These are phyloP conservation scores for Fusarium sp. DNA, from an alignment of 2,329 filamentous ascomycete species.

Conservation along the genomic window DNA sequence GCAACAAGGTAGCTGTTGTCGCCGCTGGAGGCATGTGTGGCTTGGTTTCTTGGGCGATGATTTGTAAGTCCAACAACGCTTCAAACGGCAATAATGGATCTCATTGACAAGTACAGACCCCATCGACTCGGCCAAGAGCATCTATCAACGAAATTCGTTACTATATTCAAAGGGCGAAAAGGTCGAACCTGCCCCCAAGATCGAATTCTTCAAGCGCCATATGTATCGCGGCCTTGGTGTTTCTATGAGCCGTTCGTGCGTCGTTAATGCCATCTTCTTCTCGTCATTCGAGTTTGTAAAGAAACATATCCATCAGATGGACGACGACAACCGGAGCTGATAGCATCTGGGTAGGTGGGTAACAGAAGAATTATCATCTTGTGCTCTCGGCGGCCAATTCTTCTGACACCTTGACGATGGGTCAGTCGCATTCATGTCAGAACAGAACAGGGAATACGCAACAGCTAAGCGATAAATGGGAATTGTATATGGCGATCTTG, in stretches of 20 bases:
- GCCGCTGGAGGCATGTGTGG: constrained; percentile 84
- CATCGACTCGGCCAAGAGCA: constrained; percentile 85
- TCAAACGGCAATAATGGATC: neutral
- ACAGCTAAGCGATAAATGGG: constrained; percentile 2
- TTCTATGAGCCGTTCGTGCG: constrained; percentile 83
- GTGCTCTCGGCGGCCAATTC: neutral
- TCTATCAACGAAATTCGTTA: constrained; percentile 85
- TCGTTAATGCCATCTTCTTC: constrained; percentile 91
- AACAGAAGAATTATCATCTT: neutral
- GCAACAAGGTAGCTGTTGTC: constrained; percentile 81
- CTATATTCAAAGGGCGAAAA: constrained; percentile 73
- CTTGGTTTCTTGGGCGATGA: constrained; percentile 82
- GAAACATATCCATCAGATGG: constrained; percentile 68
- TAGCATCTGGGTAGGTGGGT: neutral
- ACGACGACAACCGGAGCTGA: constrained; percentile 52
- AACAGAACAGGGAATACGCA: neutral
- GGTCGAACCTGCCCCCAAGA: constrained; percentile 74
- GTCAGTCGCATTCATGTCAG: neutral
- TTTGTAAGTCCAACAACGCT: constrained; percentile 70
- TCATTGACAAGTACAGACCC: constrained; percentile 59
- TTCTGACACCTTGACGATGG: neutral
- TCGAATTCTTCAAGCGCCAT: constrained; percentile 78
- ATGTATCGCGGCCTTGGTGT: constrained; percentile 88
- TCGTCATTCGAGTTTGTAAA: constrained; percentile 88
- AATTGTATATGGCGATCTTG: constrained; percentile 18